These are phyloP conservation scores for Paramecium tetraurelia DNA, from an alignment of 73 alveolate genomes.

Conservation along the genomic window DNA sequence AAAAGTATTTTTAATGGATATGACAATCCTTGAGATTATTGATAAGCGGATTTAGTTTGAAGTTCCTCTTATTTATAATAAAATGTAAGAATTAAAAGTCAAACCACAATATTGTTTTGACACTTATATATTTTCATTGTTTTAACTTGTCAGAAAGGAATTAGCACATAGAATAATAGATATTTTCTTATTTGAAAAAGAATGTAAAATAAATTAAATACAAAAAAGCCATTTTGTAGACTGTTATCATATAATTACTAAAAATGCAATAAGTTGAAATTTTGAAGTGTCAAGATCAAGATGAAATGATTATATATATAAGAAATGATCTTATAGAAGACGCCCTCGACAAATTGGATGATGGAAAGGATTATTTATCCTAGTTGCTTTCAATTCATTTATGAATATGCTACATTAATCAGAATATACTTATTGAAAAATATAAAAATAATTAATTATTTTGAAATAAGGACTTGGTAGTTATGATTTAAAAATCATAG, in stretches of 20 bases:
- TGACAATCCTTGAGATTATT: neutral
- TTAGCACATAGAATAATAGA: conserved; percentile 52
- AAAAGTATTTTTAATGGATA: conserved; percentile 36
- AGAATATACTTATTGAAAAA: neutral
- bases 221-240: neutral
- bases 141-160: conserved; percentile 1
- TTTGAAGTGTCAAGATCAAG: neutral
- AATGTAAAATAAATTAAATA: neutral
- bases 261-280: neutral
- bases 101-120: conserved; percentile 35
- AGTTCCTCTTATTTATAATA: conserved; percentile 11
- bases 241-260: neutral
- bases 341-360: conserved; percentile 41
- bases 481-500: neutral
- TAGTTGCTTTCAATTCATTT: neutral
- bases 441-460: no score
- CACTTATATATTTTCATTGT: neutral
- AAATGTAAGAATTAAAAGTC: conserved; percentile 15
- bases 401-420: neutral
- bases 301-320: neutral
- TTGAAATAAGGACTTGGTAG: neutral
- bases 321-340: conserved; percentile 40
- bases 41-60: conserved; percentile 36
- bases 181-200: conserved; percentile 45
- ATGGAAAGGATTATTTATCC: neutral